Evolutionary conservation across 2,329 filamentous ascomycete genomes (phyloP).

Genomic region (Macroventuria anomochaeta): DNA sequence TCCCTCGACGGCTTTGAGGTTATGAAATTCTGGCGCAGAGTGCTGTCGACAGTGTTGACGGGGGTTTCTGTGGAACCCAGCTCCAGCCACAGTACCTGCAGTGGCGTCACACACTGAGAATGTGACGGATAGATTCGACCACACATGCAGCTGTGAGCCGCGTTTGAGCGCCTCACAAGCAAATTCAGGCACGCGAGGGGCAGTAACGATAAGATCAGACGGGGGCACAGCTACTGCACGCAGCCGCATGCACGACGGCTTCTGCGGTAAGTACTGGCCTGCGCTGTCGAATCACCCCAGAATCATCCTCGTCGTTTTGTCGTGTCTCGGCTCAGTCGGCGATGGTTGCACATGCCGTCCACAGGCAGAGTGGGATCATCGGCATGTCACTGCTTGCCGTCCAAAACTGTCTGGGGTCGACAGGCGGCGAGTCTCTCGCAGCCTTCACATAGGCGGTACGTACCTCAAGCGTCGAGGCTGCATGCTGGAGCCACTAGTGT

Average conservation of each 20-base stretch:
- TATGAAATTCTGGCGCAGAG: conserved; percentile 2
- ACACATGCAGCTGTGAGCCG: conserved; percentile 5
- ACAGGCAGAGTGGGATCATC: background rate
- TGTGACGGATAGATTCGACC: conserved; percentile 1
- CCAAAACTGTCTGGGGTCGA: background rate
- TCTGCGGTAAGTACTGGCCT: conserved; percentile 1
- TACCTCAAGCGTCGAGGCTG: conserved; percentile 8
- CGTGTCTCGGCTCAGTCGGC: conserved; percentile 4
- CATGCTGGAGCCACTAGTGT: conserved; percentile 5
- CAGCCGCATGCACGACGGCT: conserved; percentile 12
- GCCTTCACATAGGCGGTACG: background rate
- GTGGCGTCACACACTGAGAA: conserved; percentile 6
- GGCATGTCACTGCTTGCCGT: conserved; percentile 6
- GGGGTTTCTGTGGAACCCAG: background rate
- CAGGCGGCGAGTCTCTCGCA: background rate
- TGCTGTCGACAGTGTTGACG: background rate
- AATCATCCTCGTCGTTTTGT: conserved; percentile 1
- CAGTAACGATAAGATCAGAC: conserved; percentile 4
- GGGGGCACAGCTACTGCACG: conserved; percentile 14
- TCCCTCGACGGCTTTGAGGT: background rate
- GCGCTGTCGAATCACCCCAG: background rate
- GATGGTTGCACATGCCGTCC: conserved; percentile 3
- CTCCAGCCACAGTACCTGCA: conserved; percentile 7
- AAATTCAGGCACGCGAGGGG: conserved; percentile 6
- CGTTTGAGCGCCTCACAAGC: background rate